These are phyloP conservation scores for Phytophthora sp. DNA, from an alignment of 352 stramenopile species.

Conservation along the genomic window DNA sequence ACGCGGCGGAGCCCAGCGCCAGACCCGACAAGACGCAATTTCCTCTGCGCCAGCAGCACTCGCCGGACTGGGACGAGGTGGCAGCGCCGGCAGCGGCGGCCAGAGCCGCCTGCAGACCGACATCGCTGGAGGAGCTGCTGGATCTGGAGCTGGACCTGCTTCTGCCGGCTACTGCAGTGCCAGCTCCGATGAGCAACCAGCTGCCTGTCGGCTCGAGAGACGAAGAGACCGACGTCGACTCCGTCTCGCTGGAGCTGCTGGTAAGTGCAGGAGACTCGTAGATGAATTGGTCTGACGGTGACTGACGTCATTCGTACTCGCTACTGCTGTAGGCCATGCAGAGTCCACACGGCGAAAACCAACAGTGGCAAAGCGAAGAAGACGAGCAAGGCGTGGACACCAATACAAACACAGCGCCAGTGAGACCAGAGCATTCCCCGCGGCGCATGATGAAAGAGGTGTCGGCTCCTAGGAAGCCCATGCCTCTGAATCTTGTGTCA, in stretches of 20 bases:
- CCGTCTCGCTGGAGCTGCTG: conserved; percentile 66
- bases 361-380: conserved; percentile 51
- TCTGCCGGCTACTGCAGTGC: conserved; percentile 6
- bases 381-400: conserved; percentile 3
- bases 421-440: conserved; percentile 32
- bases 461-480: conserved; percentile 2
- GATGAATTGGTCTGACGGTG: neutral
- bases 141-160: conserved; percentile 61
- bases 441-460: conserved; percentile 2
- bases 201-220: neutral
- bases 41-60: conserved; percentile 24
- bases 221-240: conserved; percentile 8
- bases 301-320: neutral
- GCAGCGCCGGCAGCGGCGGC: neutral
- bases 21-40: conserved; percentile 13
- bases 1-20: neutral
- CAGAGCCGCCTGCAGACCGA: conserved; percentile 14
- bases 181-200: conserved; percentile 37
- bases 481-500: conserved; percentile 45
- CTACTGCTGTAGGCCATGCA: conserved; percentile 60
- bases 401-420: neutral
- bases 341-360: conserved; percentile 66
- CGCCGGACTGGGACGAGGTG: conserved; percentile 10
- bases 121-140: conserved; percentile 47
- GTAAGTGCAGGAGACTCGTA: conserved; percentile 22